Conservation (phyloP, 306 rosid species). For the Senna tora region DNA sequence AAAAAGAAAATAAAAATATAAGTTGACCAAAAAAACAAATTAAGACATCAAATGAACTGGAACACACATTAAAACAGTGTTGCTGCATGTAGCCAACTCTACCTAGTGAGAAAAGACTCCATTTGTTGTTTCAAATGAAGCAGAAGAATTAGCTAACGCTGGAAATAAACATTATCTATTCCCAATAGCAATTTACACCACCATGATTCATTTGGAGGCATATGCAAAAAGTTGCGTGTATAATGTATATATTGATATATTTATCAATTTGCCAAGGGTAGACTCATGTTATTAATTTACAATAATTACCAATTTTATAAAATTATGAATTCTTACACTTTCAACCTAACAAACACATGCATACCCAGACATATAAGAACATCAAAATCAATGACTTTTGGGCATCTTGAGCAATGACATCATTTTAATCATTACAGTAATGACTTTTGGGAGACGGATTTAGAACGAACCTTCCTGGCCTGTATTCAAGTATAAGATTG, state of each 20-base stretch:
- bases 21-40: slow-evolving; percentile 17
- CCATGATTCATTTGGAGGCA: neutral
- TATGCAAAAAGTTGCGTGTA: neutral
- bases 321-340: slow-evolving; percentile 3
- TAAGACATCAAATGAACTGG: too few relatives aligned
- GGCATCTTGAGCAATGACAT: slow-evolving; percentile 21
- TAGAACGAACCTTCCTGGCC: slow-evolving; percentile 85
- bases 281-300: neutral
- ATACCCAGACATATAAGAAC: slow-evolving; percentile 11
- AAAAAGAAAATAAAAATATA: slow-evolving; percentile 25
- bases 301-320: slow-evolving; percentile 4
- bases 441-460: slow-evolving; percentile 4
- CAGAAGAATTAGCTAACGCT: neutral
- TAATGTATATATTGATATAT: neutral
- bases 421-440: neutral
- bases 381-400: slow-evolving; percentile 9
- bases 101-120: too few relatives aligned
- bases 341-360: slow-evolving; percentile 12
- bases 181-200: neutral
- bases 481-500: slow-evolving; percentile 86
- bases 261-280: neutral
- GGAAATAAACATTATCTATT: neutral
- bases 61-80: too few relatives aligned
- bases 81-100: too few relatives aligned
- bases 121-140: slow-evolving; percentile 2